Evolutionary conservation across 2,329 filamentous ascomycete genomes (phyloP), one percentile per base, ranked within the genome.

Genomic region (Sporothrix sp.): DNA sequence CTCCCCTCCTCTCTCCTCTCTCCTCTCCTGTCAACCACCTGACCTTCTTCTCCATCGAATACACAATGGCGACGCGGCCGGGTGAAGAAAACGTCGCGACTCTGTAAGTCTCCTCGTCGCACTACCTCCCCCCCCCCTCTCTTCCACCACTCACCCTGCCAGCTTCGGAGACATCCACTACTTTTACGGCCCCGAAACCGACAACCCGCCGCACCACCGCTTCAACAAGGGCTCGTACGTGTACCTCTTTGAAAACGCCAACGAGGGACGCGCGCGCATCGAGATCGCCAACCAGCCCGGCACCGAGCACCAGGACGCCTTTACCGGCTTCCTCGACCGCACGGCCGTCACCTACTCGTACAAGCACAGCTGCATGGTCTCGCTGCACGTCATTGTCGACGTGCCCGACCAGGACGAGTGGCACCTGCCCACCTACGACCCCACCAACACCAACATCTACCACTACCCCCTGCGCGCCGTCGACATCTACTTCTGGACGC

Each of bases 91-190:
- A 70, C 52, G 69, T 72, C 52, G 70, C 69, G 49, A 72, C 69
- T 21, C 68, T 73, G 70, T 73, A 58, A 58, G 67, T 63, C 50
- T 46, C 11, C 32, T 21, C 32, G 10, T 6, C 0, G 14, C 30
- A 36, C 21, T 18, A 7, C 3, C 42, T 20, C 13, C 28, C 1
- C 20, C 25, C 13, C 14, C 21, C 14, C 21, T 28, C 37, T 51
- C 30, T 13, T 23, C 16, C 28, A 20, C 11, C n/a, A 4, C 35
- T 38, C 5, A 32, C 23, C 23, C 27, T 7, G 20, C 13, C 56
- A 90, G 85, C 60, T 89, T 87, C 61, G 84, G 78, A 56, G 86
- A 91, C 61, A 64, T 89, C 49, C 86, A 90, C 65, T 90, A 89
- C 66, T 88, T 81, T 66, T 87, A 89, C 67, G 75, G 77, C 23